Conservation (phyloP, 352 stramenopile genomes). For the Globisporangium alternatum region DNA sequence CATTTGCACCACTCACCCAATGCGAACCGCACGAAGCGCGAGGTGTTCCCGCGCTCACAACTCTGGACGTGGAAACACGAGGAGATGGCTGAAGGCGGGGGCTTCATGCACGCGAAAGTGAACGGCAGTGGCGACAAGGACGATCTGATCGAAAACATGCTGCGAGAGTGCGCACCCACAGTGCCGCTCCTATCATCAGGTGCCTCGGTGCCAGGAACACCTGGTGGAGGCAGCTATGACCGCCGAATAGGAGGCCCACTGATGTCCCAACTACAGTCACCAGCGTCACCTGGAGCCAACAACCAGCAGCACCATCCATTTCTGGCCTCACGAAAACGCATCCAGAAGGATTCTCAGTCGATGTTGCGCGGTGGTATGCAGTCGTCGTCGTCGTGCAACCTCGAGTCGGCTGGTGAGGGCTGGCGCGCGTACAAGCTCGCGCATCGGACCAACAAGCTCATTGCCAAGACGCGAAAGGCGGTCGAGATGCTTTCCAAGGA, state of each 20-base stretch:
- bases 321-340: constrained; percentile 6
- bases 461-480: constrained; percentile 55
- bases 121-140: constrained; percentile 15
- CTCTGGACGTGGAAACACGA: constrained; percentile 57
- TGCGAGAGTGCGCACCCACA: constrained; percentile 43
- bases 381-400: constrained; percentile 6
- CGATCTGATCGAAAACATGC: constrained; percentile 54
- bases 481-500: constrained; percentile 31
- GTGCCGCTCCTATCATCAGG: constrained; percentile 6
- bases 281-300: constrained; percentile 9
- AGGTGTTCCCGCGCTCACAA: constrained; percentile 52
- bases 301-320: constrained; percentile 11
- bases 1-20: constrained; percentile 9
- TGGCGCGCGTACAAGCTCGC: constrained; percentile 67
- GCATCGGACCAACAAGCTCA: constrained; percentile 54
- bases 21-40: constrained; percentile 20
- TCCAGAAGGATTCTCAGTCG: constrained; percentile 16
- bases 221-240: background rate
- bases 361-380: background rate
- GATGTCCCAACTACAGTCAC: constrained; percentile 3
- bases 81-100: background rate
- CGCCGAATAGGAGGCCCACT: constrained; percentile 11
- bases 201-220: constrained; percentile 10
- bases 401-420: constrained; percentile 20
- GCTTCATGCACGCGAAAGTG: background rate